A percentile compares a stretch with the other conserved stretches of the same genome.
Conservation (phyloP, 495 filamentous ascomycete species). For the Parachaetomium inaequale region DNA sequence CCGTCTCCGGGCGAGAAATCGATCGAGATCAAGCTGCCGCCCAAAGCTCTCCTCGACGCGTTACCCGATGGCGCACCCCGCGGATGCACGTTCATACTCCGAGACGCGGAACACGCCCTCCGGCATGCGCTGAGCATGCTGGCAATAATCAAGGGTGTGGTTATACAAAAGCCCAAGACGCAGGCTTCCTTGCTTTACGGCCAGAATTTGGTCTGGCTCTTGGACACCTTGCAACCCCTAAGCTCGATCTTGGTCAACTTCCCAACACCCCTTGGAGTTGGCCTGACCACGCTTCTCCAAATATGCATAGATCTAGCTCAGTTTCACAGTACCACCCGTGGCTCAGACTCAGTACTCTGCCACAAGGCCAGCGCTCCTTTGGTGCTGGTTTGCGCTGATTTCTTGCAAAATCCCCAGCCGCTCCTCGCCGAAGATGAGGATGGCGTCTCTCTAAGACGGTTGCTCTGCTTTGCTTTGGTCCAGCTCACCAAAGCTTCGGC, state of each 20-base stretch:
- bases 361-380: conserved; percentile 35
- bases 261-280: conserved; percentile 25
- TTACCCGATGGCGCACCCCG: conserved; percentile 13
- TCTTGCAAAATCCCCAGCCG: conserved; percentile 16
- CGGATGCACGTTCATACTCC: conserved; percentile 21
- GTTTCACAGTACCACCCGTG: conserved; percentile 10
- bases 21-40: conserved; percentile 26
- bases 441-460: conserved; percentile 8
- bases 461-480: conserved; percentile 30
- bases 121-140: conserved; percentile 29
- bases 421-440: conserved; percentile 26
- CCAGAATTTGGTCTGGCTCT: conserved; percentile 34
- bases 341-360: conserved; percentile 23
- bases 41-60: conserved; percentile 18
- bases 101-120: conserved; percentile 25
- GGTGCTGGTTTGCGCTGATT: conserved; percentile 33
- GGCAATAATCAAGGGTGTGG: conserved; percentile 21
- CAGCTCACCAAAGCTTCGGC: conserved; percentile 34
- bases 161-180: not conserved
- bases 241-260: conserved; percentile 27
- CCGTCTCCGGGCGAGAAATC: not conserved
- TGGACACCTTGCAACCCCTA: conserved; percentile 37
- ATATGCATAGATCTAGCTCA: conserved; percentile 28
- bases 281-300: conserved; percentile 27
- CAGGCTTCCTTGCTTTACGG: conserved; percentile 18